Evolutionary conservation across 2,329 filamentous ascomycete genomes (phyloP).

Genomic region (Sporothrix humicola): DNA sequence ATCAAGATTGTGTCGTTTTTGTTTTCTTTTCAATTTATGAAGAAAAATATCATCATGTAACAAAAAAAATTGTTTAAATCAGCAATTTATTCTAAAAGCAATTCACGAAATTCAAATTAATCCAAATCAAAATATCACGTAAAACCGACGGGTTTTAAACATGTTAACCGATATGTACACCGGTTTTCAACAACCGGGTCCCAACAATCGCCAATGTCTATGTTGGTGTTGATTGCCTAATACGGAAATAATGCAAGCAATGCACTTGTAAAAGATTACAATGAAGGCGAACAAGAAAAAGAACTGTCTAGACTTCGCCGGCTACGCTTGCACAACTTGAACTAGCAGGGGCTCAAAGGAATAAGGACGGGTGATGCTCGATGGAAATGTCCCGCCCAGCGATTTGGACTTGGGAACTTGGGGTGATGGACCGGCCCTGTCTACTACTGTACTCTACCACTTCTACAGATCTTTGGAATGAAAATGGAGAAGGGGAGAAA

Average conservation of each 20-base stretch:
- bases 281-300: background rate
- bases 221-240: background rate
- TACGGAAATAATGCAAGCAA: slow-evolving; percentile 1
- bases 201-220: too few species aligned
- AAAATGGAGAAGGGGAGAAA: background rate
- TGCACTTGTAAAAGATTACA: background rate
- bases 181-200: too few species aligned
- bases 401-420: background rate
- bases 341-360: background rate
- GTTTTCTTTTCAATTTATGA: background rate
- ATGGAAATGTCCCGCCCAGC: background rate
- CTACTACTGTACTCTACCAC: background rate
- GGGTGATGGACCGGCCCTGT: background rate
- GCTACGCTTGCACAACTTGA: background rate
- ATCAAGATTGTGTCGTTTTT: background rate
- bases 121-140: too few species aligned
- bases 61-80: background rate
- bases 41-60: background rate
- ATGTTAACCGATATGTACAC: too few species aligned
- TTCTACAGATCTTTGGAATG: background rate
- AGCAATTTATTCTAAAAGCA: too few species aligned
- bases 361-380: background rate
- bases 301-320: background rate
- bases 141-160: too few species aligned
- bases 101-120: too few species aligned